These are phyloP conservation scores for Boletus vinaceobasis DNA, from an alignment of 768 basidiomycete genomes.

Conservation along the genomic window DNA sequence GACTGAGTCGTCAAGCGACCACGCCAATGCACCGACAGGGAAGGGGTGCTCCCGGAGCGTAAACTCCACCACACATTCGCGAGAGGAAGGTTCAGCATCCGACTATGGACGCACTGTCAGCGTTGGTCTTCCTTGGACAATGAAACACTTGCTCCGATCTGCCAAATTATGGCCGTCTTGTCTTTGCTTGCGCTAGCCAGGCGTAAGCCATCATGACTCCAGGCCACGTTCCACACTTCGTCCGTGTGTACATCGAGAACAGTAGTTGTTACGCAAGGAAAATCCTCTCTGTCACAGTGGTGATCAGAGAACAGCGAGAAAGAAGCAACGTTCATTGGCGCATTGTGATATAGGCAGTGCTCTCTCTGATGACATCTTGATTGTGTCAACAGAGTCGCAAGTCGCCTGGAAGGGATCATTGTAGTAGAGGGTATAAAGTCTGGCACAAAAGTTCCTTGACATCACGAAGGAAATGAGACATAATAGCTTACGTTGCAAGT, in stretches of 20 bases:
- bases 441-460: conserved; percentile 31
- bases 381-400: conserved; percentile 81
- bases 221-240: conserved; percentile 94
- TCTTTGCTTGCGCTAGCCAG: conserved; percentile 90
- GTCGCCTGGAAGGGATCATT: conserved; percentile 91
- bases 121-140: conserved; percentile 1
- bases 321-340: conserved; percentile 48
- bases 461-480: neutral
- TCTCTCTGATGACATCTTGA: conserved; percentile 76
- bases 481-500: conserved; percentile 69
- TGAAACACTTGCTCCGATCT: conserved; percentile 61
- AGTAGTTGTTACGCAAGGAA: conserved; percentile 83
- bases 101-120: conserved; percentile 30
- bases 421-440: conserved; percentile 86
- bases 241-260: conserved; percentile 84
- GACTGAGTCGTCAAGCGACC: conserved; percentile 87
- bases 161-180: conserved; percentile 86
- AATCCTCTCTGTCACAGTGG: conserved; percentile 71
- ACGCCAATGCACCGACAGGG: conserved; percentile 78
- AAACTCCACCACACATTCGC: conserved; percentile 57
- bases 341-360: conserved; percentile 85
- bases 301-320: conserved; percentile 90
- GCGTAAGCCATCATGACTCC: conserved; percentile 85
- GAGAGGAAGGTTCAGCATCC: conserved; percentile 46
- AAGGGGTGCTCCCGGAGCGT: conserved; percentile 76